Percentiles rank a stretch among this genome's conserved stretches.
phyloP scores from a whole-genome alignment of 2,329 filamentous ascomycete genomes.

The Canariomyces notabilis region DNA sequence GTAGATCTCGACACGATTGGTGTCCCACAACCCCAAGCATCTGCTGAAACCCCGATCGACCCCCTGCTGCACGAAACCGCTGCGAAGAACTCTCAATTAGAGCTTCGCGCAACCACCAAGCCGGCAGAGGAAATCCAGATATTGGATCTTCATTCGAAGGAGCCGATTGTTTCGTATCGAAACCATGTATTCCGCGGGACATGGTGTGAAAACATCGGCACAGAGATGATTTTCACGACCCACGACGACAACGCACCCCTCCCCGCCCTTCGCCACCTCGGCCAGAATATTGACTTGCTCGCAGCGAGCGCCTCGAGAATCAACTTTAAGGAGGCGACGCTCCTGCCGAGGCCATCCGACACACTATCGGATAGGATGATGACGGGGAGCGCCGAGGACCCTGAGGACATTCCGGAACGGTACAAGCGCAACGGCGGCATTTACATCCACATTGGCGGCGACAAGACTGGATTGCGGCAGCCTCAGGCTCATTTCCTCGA shows the following conservation, averaged over 20 bases:
- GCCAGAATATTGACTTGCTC: constrained; percentile 62
- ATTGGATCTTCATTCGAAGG: constrained; percentile 70
- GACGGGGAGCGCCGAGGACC: constrained; percentile 4
- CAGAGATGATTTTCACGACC: constrained; percentile 67
- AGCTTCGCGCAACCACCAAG: constrained; percentile 10
- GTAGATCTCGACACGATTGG: constrained; percentile 27
- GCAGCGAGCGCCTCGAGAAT: constrained; percentile 67
- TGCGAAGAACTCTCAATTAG: constrained; percentile 20
- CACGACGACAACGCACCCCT: constrained; percentile 39
- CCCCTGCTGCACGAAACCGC: constrained; percentile 12
- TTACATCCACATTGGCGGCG: constrained; percentile 41
- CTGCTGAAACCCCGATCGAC: constrained; percentile 15
- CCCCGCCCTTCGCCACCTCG: constrained; percentile 46
- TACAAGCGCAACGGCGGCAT: constrained; percentile 32
- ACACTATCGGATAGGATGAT: constrained; percentile 1
- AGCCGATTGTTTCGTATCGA: constrained; percentile 75
- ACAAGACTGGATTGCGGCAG: constrained; percentile 44
- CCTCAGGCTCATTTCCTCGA: constrained; percentile 57
- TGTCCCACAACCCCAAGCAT: constrained; percentile 4
- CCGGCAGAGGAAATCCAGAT: constrained; percentile 57
- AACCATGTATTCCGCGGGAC: constrained; percentile 72
- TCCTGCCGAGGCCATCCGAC: constrained; percentile 43
- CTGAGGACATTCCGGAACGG: constrained; percentile 23
- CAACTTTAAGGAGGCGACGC: constrained; percentile 58
- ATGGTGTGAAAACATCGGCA: constrained; percentile 81